Evolutionary conservation across 305 asterid genomes (phyloP).

Genomic region (Coffea humblotiana): DNA sequence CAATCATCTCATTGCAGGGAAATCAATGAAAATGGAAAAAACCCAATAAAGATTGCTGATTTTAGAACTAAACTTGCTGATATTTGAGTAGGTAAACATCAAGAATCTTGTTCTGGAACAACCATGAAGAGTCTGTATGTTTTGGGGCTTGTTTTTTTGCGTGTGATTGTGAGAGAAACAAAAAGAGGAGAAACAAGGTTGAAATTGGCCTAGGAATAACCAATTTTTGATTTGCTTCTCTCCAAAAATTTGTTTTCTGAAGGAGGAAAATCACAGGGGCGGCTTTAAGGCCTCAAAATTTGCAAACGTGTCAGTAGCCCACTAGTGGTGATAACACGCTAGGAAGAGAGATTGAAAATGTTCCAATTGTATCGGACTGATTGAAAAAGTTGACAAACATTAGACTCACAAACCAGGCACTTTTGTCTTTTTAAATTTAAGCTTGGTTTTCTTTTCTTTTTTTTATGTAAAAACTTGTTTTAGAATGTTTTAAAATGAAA

Average conservation of each 20-base stretch:
- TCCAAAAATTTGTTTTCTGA: background rate
- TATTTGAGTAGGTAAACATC: slow-evolving; percentile 11
- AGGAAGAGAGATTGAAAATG: too few species aligned
- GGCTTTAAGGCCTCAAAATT: slow-evolving; percentile 29
- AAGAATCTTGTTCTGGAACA: slow-evolving; percentile 8
- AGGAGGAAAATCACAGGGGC: slow-evolving; percentile 16
- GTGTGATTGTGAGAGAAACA: background rate
- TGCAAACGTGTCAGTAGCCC: slow-evolving; percentile 17
- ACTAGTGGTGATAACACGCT: background rate
- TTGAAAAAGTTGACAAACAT: background rate
- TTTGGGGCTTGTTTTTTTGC: background rate
- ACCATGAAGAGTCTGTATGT: background rate
- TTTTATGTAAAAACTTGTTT: too few species aligned
- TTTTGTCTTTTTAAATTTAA: too few species aligned
- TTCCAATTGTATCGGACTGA: background rate
- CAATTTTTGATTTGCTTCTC: background rate
- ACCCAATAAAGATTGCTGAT: slow-evolving; percentile 7
- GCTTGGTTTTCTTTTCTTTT: too few species aligned
- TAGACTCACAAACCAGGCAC: background rate
- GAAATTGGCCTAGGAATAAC: slow-evolving; percentile 1
- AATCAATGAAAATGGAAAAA: slow-evolving; percentile 4
- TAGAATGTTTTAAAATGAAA: too few species aligned
- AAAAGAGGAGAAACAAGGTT: slow-evolving; percentile 9
- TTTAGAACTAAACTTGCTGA: background rate
- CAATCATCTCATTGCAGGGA: slow-evolving; percentile 25